A percentile compares a stretch with the other conserved stretches of the same genome.
Conservation (phyloP, 495 filamentous ascomycete species). For the Xylaria flabelliformis region DNA sequence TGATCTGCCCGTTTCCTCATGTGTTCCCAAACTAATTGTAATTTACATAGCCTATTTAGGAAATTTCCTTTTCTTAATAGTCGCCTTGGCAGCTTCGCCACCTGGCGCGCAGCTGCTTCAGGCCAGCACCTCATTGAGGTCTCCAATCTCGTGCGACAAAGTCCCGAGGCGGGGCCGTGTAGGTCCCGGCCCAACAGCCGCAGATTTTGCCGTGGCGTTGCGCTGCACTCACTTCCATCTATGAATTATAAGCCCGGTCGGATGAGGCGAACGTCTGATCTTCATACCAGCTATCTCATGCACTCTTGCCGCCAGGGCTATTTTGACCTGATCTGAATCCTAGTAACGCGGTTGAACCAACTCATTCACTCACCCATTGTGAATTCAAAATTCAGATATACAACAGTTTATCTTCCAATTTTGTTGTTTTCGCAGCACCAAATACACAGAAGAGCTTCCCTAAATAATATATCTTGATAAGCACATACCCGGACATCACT, state of each 20-base stretch:
- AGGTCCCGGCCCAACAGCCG: background rate
- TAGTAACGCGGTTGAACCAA: no score
- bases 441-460: background rate
- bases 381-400: no score
- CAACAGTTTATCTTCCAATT: no score
- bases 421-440: background rate
- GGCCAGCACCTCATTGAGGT: background rate
- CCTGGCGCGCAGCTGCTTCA: background rate
- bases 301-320: no score
- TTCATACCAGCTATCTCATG: no score
- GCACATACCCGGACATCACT: background rate
- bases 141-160: conserved; percentile 17
- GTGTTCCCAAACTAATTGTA: no score
- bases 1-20: no score
- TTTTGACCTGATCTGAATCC: no score
- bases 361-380: no score
- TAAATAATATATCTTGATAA: background rate
- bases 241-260: background rate
- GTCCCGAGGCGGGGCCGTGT: conserved; percentile 7
- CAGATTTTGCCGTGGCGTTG: conserved; percentile 6
- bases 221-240: background rate
- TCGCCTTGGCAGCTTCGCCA: background rate
- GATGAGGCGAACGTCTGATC: no score
- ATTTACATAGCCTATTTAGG: background rate
- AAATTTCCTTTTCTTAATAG: background rate